phyloP scores from a whole-genome alignment of 2,329 filamentous ascomycete species.

The Hysterium pulicare region DNA sequence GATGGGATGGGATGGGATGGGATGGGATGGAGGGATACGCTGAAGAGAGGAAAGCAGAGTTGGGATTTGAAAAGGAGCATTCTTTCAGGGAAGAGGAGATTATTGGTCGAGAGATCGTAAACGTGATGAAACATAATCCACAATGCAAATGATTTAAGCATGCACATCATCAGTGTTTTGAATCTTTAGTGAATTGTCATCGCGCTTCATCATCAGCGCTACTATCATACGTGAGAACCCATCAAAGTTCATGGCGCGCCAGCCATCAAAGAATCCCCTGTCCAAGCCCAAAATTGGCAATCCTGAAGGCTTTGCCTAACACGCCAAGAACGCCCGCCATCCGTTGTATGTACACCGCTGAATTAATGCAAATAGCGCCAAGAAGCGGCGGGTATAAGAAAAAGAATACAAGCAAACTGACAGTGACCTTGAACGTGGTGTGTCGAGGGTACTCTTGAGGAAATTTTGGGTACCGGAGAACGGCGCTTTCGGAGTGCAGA shows the following conservation, averaged over 20 bases:
- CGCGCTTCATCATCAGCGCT: no score
- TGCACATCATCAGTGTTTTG: no score
- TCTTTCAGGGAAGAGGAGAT: no score
- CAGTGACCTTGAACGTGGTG: background rate
- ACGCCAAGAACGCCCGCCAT: background rate
- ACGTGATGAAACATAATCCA: no score
- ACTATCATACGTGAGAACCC: no score
- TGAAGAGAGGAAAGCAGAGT: background rate
- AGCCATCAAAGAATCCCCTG: background rate
- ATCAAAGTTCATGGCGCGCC: background rate
- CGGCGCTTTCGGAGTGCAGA: no score
- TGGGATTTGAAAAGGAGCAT: conserved; percentile 1
- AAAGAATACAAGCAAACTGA: background rate
- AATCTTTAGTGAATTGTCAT: no score
- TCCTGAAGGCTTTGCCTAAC: background rate
- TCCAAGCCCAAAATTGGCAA: background rate
- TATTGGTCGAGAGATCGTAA: no score
- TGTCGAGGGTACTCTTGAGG: background rate
- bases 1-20: background rate
- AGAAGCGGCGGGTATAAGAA: conserved; percentile 1
- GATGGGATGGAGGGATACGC: background rate
- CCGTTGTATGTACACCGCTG: conserved; percentile 1
- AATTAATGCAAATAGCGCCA: background rate
- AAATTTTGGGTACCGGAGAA: background rate
- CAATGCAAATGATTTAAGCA: no score